A percentile compares a stretch with the other conserved stretches of the same genome.
phyloP scores from a whole-genome alignment of 2,329 filamentous ascomycete genomes.

The Cucurbitaria berberidis region DNA sequence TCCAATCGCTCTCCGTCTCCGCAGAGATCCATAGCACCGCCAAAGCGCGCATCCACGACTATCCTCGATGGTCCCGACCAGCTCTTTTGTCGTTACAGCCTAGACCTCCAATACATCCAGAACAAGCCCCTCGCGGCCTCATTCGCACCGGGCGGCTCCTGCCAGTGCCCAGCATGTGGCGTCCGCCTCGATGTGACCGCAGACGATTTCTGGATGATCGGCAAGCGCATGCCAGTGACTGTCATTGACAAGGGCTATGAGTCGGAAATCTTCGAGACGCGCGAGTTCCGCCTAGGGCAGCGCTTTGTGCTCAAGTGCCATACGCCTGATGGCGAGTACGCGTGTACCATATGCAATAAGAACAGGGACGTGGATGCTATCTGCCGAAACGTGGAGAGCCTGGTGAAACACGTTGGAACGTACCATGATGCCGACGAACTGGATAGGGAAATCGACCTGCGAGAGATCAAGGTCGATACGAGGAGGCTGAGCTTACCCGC shows the following conservation, averaged over 20 bases:
- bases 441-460: constrained; percentile 40
- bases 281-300: constrained; percentile 45
- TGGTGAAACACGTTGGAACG: constrained; percentile 46
- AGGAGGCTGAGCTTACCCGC: constrained; percentile 28
- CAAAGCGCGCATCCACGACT: constrained; percentile 33
- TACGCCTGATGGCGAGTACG: constrained; percentile 44
- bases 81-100: constrained; percentile 46
- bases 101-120: constrained; percentile 41
- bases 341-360: constrained; percentile 44
- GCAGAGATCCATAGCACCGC: constrained; percentile 26
- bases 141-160: constrained; percentile 42
- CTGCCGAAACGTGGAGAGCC: constrained; percentile 41
- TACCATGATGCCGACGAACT: constrained; percentile 43
- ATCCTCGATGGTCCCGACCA: constrained; percentile 25
- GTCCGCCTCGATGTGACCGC: constrained; percentile 33
- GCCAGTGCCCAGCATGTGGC: constrained; percentile 40
- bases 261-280: constrained; percentile 43
- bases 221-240: constrained; percentile 39
- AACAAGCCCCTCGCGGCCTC: constrained; percentile 37
- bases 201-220: constrained; percentile 49
- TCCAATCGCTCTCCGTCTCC: constrained; percentile 25
- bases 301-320: constrained; percentile 49
- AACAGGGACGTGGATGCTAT: constrained; percentile 45
- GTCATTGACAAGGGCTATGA: constrained; percentile 35
- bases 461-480: constrained; percentile 32